Evolutionary conservation across 139 green algal genomes (phyloP), one percentile per base, ranked within the genome.

Genomic region (Monoraphidium neglectum): DNA sequence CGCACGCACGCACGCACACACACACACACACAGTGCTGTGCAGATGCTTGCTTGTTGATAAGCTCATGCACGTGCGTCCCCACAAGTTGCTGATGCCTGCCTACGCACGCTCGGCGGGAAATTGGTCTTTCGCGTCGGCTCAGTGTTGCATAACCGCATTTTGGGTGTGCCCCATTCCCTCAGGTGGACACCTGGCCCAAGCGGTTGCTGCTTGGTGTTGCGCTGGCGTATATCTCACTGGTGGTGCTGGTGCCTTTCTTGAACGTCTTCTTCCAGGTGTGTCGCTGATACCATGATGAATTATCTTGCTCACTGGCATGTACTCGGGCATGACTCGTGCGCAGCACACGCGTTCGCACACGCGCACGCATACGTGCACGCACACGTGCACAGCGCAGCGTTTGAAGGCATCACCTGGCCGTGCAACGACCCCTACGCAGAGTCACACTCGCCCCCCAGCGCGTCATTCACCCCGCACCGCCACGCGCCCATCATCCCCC

Each of bases 241-340:
- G 80, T 95, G 18, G 83, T 97, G 4, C 60, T 97, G 15, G 30
- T 97, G 18, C 93, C 93, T 0, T 93, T 93, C 59, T 15, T 86
- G 28, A 96, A 95, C 74, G 90, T 97, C 5, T 97, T 97, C 67
- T 66, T 86, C 37, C 87, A 93, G 86, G 90, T 90, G 54, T n/a
- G 62, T 43, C 36, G 28, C 10, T 4, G 46, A 10, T 65, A 28
- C 8, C 10, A 10, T 65, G 57, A 15, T 8, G 28, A 35, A 30
- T 65, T n/a, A n/a, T n/a, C n/a, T n/a, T n/a, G n/a, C n/a, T n/a
- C n/a, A n/a, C n/a, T n/a, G n/a, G n/a, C n/a, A n/a, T n/a, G n/a
- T n/a, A n/a, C n/a, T n/a, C n/a, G n/a, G n/a, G n/a, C n/a, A n/a
- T n/a, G n/a, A n/a, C n/a, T n/a, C n/a, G n/a, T n/a, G n/a, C n/a